A percentile compares a stretch with the other conserved stretches of the same genome.
These are phyloP conservation scores for Metarhizium robertsii DNA, from an alignment of 2,329 filamentous ascomycete species.

Conservation along the genomic window DNA sequence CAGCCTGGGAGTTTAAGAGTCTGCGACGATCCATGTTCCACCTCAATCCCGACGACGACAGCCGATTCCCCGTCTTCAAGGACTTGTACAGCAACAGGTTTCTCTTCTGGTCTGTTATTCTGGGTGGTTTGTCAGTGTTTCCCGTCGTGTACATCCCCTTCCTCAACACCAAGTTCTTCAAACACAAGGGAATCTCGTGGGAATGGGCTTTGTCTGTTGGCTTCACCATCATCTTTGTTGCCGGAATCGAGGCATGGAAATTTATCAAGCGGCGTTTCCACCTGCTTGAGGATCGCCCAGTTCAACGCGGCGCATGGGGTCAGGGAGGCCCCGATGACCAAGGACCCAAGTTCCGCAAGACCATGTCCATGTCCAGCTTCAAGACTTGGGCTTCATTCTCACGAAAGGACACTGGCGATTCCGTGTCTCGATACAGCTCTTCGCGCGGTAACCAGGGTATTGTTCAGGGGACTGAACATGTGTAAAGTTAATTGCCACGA, in stretches of 20 bases:
- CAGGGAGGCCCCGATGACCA: constrained; percentile 41
- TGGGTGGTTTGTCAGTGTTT: constrained; percentile 54
- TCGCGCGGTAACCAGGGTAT: constrained; percentile 10
- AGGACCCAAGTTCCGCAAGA: constrained; percentile 34
- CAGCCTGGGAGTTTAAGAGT: constrained; percentile 71
- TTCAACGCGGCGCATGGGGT: constrained; percentile 40
- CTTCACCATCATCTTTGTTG: constrained; percentile 54
- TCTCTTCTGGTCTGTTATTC: constrained; percentile 56
- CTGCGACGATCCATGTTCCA: constrained; percentile 63
- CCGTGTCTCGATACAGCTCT: constrained; percentile 17
- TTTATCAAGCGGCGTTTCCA: constrained; percentile 49
- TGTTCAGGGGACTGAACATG: constrained; percentile 3
- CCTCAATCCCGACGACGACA: constrained; percentile 45
- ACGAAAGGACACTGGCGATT: constrained; percentile 31
- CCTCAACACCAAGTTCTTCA: constrained; percentile 62
- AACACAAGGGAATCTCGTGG: constrained; percentile 63
- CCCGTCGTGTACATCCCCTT: constrained; percentile 64
- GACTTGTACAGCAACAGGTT: constrained; percentile 64
- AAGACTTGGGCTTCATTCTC: constrained; percentile 35
- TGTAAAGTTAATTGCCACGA: not conserved
- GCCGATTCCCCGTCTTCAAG: constrained; percentile 43
- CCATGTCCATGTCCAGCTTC: constrained; percentile 43
- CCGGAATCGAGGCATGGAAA: constrained; percentile 65
- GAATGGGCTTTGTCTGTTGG: constrained; percentile 64
- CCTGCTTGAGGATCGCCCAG: constrained; percentile 42